These are phyloP conservation scores for Lignosus rhinocerotis DNA, from an alignment of 1,284 basidiomycete genomes.

Conservation along the genomic window DNA sequence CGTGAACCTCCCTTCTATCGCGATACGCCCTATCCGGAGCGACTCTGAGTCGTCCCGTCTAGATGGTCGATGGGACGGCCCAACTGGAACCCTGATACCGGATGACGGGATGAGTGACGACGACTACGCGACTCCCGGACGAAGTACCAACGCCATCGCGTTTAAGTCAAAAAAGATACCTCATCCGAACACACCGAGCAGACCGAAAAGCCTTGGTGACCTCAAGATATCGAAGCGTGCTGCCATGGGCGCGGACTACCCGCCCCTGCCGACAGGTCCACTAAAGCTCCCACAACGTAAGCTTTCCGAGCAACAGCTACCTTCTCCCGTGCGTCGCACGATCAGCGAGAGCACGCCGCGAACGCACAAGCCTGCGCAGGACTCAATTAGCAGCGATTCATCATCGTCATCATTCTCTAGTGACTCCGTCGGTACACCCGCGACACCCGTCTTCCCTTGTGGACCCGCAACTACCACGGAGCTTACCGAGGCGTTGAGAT, in stretches of 20 bases:
- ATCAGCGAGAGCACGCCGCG: conserved; percentile 12
- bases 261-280: conserved; percentile 31
- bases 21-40: conserved; percentile 40
- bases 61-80: conserved; percentile 23
- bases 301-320: conserved; percentile 21
- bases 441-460: conserved; percentile 61
- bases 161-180: conserved; percentile 26
- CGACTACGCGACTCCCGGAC: conserved; percentile 22
- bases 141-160: conserved; percentile 26
- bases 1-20: conserved; percentile 65
- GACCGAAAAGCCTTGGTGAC: conserved; percentile 57
- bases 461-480: conserved; percentile 67
- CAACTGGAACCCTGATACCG: conserved; percentile 27
- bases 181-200: conserved; percentile 37
- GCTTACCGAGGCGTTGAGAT: conserved; percentile 69
- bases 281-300: conserved; percentile 17
- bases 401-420: conserved; percentile 63
- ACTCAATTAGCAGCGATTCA: conserved; percentile 66
- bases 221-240: conserved; percentile 41
- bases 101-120: conserved; percentile 25
- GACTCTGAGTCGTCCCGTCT: conserved; percentile 35
- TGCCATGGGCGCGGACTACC: conserved; percentile 24
- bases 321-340: conserved; percentile 16
- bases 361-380: conserved; percentile 42
- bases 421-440: conserved; percentile 38